Evolutionary conservation across 169 alveolate genomes (phyloP), one percentile per base, ranked within the genome.

Genomic region (Eimeria maxima): DNA sequence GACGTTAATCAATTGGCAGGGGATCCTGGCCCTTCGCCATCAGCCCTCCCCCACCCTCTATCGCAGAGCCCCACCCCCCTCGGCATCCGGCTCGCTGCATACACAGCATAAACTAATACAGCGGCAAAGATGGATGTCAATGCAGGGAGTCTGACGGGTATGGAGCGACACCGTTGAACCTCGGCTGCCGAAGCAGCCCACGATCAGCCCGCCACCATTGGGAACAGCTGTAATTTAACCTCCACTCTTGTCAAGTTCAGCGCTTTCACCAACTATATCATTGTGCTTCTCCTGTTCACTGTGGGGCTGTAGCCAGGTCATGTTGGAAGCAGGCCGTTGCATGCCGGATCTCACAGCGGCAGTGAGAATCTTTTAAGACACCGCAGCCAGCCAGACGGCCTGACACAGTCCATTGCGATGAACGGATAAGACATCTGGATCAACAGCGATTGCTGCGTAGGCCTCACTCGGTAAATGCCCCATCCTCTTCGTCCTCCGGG

Each of bases 41-140:
- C 53, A 5, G 11, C 57, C 57, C 57, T 5, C 11, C 11, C 57
- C 57, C 57, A 11, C 29, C 69, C 5, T 71, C 44, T 78, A 87
- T 47, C 93, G 42, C 24, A 87, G n/a, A 38, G 45, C 81, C 65
- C 93, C 81, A 65, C 33, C 60, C 18, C 65, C 93, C 63, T 87
- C 93, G 47, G 81, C 81, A 44, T 87, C 93, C 65, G 93, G 93
- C 22, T 87, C 93, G 83, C 93, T 87, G 93, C 29, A 38, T 20
- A 22, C 44, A 65, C 38, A 53, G 57, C 45, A 57, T 16, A 53
- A 55, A 13, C 16, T 42, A 33, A 18, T 47, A 69, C 69, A 80
- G 0, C 89, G 14, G 89, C 69, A 24, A 45, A 22, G 11, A 42
- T 71, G 27, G 27, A 33, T 71, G n/a, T 71, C 81, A 33, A 53